A percentile compares a stretch with the other conserved stretches of the same genome.
These are phyloP conservation scores for Drechslera avenae DNA, from an alignment of 2,329 filamentous ascomycete genomes.

Conservation along the genomic window DNA sequence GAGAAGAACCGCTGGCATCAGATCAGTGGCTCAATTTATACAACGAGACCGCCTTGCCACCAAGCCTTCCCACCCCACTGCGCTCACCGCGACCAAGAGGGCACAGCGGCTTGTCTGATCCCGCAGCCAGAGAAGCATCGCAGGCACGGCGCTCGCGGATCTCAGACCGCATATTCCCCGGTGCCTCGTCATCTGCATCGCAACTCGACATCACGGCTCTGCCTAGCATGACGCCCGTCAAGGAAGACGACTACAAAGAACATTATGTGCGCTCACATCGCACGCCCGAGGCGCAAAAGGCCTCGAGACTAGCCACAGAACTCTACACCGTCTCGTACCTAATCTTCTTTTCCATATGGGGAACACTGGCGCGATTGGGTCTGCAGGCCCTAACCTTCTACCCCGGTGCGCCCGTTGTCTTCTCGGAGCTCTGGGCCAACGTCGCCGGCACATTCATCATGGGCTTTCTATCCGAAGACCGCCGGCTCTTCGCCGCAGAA, in stretches of 20 bases:
- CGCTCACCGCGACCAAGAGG: conserved; percentile 8
- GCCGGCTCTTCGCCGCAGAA: conserved; percentile 72
- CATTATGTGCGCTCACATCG: conserved; percentile 16
- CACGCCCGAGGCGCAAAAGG: conserved; percentile 18
- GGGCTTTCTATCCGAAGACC: conserved; percentile 83
- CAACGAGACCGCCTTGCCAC: conserved; percentile 12
- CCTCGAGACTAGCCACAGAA: conserved; percentile 45
- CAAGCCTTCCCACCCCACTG: conserved; percentile 3
- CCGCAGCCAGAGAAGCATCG: conserved; percentile 3
- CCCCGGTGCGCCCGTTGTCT: conserved; percentile 74
- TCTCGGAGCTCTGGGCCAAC: conserved; percentile 84
- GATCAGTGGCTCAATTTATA: conserved; percentile 17
- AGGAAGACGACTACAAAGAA: conserved; percentile 12
- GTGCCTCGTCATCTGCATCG: conserved; percentile 19
- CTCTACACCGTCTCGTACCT: conserved; percentile 77
- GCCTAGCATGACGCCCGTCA: conserved; percentile 25
- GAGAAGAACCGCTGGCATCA: conserved; percentile 9
- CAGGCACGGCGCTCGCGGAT: conserved; percentile 14
- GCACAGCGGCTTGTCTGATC: conserved; percentile 4
- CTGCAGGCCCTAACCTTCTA: conserved; percentile 80
- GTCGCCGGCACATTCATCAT: conserved; percentile 80
- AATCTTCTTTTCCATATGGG: conserved; percentile 81
- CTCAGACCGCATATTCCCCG: conserved; percentile 2
- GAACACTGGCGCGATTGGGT: conserved; percentile 81
- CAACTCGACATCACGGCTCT: conserved; percentile 38